Evolutionary conservation across 2,329 filamentous ascomycete species (phyloP).

Genomic region (Exophiala lecanii-corni): DNA sequence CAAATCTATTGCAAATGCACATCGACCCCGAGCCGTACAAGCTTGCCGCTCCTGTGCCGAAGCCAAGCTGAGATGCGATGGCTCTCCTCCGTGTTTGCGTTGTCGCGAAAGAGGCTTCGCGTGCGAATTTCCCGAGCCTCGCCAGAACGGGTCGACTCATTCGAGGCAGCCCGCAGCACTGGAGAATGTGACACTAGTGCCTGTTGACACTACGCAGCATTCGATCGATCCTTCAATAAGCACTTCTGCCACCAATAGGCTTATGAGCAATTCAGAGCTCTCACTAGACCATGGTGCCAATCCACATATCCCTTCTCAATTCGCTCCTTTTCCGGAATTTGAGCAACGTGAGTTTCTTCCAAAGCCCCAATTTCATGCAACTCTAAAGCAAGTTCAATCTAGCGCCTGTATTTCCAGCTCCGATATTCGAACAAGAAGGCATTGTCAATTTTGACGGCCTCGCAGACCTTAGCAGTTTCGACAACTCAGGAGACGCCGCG

Average conservation of each 20-base stretch:
- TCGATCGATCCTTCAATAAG: background rate
- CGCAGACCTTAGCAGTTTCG: background rate
- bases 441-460: background rate
- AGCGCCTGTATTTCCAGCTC: background rate
- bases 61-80: background rate
- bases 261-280: constrained; percentile 1
- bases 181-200: background rate
- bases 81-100: background rate
- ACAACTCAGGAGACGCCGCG: background rate
- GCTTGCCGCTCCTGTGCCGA: background rate
- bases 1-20: background rate
- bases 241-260: background rate
- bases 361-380: background rate
- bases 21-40: background rate
- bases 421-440: background rate
- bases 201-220: background rate
- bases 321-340: background rate
- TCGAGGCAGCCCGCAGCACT: background rate
- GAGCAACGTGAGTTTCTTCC: background rate
- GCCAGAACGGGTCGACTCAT: background rate
- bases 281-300: background rate
- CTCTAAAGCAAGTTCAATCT: background rate
- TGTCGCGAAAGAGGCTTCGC: background rate
- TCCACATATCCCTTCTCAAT: background rate
- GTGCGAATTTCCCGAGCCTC: background rate